Evolutionary conservation across 495 filamentous ascomycete species (phyloP).

Genomic region (Xylaria scruposa): DNA sequence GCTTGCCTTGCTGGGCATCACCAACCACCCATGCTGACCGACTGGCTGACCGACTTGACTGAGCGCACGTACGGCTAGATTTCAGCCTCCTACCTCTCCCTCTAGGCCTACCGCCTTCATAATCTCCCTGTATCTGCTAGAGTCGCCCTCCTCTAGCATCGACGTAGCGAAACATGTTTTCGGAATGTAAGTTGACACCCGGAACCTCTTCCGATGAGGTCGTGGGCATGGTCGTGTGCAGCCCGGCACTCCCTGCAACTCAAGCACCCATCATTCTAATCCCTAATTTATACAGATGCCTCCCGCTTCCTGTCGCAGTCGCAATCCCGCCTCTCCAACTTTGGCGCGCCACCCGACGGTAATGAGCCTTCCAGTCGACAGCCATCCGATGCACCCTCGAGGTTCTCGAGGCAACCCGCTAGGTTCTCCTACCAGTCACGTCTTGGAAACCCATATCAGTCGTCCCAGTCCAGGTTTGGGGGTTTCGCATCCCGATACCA

Average conservation of each 20-base stretch:
- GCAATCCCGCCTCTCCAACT: constrained; percentile 77
- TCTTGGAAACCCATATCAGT: constrained; percentile 75
- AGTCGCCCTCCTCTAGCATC: constrained; percentile 41
- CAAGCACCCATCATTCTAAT: constrained; percentile 28
- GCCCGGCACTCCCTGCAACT: background rate
- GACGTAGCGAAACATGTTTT: constrained; percentile 73
- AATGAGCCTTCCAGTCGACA: constrained; percentile 47
- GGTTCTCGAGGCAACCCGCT: constrained; percentile 44
- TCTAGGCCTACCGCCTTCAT: constrained; percentile 23
- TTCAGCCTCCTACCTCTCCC: background rate
- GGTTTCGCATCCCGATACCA: constrained; percentile 75
- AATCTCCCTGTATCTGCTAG: constrained; percentile 32
- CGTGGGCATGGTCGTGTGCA: constrained; percentile 17
- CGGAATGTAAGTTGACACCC: constrained; percentile 78
- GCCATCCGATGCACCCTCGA: constrained; percentile 42
- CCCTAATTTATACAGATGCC: constrained; percentile 69
- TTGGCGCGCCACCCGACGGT: constrained; percentile 66
- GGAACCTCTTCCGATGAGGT: background rate
- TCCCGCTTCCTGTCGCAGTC: constrained; percentile 97
- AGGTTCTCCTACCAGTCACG: constrained; percentile 48
- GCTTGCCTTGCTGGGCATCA: constrained; percentile 24
- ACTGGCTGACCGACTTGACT: constrained; percentile 1
- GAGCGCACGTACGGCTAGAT: background rate
- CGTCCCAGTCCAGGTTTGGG: constrained; percentile 68
- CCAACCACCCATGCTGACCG: constrained; percentile 14